Evolutionary conservation across 2,329 filamentous ascomycete species (phyloP).

Genomic region (Botrytis fabae): DNA sequence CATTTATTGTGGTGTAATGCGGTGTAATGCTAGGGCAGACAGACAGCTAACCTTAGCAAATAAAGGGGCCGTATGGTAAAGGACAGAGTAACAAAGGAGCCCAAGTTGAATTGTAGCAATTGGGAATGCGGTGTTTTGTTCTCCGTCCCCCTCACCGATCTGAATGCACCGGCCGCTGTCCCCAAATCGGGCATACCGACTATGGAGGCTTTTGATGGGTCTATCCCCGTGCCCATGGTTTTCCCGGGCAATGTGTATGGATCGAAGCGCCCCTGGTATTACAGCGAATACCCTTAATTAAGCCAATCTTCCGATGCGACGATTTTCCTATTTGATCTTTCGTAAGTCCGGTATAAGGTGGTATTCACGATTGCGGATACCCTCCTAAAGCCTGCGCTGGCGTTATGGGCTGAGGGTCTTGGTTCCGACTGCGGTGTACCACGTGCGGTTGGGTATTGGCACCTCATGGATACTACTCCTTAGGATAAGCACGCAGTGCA

Average conservation of each 20-base stretch:
- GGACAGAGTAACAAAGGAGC: constrained; percentile 64
- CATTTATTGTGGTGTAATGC: neutral
- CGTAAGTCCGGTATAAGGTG: neutral
- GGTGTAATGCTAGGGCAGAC: constrained; percentile 1
- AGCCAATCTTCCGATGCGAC: constrained; percentile 11
- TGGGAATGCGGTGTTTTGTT: constrained; percentile 94
- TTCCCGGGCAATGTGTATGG: constrained; percentile 52
- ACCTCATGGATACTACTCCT: neutral
- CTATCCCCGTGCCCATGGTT: constrained; percentile 64
- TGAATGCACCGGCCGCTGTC: constrained; percentile 11
- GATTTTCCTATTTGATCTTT: constrained; percentile 13
- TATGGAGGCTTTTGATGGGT: constrained; percentile 51
- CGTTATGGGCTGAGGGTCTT: constrained; percentile 2
- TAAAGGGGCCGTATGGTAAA: constrained; percentile 74
- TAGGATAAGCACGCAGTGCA: constrained; percentile 12
- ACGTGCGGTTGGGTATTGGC: constrained; percentile 12
- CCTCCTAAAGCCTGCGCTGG: neutral
- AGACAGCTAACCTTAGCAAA: constrained; percentile 1
- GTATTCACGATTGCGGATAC: neutral
- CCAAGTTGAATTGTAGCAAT: constrained; percentile 82
- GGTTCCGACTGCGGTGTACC: constrained; percentile 17
- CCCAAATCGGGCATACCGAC: constrained; percentile 26
- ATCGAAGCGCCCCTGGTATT: constrained; percentile 37
- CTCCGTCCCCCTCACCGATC: constrained; percentile 36
- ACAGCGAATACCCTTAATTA: constrained; percentile 25